Conservation (phyloP, 1,284 basidiomycete species). For the Thecaphora frezii region DNA sequence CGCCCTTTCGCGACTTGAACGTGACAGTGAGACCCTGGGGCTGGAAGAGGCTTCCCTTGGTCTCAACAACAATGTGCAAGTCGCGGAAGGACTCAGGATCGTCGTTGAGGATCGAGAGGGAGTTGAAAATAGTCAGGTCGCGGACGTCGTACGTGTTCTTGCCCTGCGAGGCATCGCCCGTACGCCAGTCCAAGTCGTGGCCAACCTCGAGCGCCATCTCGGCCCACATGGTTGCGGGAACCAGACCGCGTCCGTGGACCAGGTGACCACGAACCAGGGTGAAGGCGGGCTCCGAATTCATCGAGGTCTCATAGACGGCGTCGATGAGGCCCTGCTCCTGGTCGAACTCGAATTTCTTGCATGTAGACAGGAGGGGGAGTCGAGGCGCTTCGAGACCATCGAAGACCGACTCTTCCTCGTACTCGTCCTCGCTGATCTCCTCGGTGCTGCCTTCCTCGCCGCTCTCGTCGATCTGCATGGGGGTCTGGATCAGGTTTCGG, state of each 20-base stretch:
- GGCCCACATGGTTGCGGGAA: neutral
- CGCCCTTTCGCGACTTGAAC: conserved; percentile 1
- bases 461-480: neutral
- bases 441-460: neutral
- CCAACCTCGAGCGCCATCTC: conserved; percentile 2
- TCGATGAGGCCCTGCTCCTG: neutral
- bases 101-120: neutral
- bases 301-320: neutral
- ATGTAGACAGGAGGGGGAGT: neutral
- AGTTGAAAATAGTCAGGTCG: conserved; percentile 1
- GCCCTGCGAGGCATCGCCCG: neutral
- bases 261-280: neutral
- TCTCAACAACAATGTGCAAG: neutral
- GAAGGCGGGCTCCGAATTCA: neutral
- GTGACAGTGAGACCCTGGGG: neutral
- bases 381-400: neutral
- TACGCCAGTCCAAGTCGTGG: conserved; percentile 1
- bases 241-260: neutral
- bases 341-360: neutral
- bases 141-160: neutral
- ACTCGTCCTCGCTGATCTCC: neutral
- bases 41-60: neutral
- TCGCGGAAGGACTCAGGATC: neutral
- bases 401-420: neutral
- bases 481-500: conserved; percentile 19